A percentile compares a stretch with the other conserved stretches of the same genome.
Evolutionary conservation across 768 basidiomycete genomes (phyloP).

Genomic region (Phlegmacium glaucopus): DNA sequence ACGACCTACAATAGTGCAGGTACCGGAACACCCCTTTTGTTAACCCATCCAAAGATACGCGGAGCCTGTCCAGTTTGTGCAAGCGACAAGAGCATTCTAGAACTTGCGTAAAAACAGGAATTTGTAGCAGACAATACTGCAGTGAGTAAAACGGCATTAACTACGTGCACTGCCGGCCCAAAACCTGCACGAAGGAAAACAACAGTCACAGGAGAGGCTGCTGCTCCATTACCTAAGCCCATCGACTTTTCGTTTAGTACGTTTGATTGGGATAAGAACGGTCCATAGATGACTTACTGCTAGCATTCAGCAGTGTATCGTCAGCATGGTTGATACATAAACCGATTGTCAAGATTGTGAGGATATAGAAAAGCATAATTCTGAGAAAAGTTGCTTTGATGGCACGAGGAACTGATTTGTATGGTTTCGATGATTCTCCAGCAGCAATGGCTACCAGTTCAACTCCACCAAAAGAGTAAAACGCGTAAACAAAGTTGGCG

Average conservation of each 20-base stretch:
- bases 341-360: constrained; percentile 63
- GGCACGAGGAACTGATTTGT: constrained; percentile 60
- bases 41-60: constrained; percentile 59
- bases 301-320: constrained; percentile 44
- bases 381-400: constrained; percentile 69
- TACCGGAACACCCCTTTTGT: constrained; percentile 60
- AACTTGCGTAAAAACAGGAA: constrained; percentile 64
- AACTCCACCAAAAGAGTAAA: constrained; percentile 67
- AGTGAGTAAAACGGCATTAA: constrained; percentile 67
- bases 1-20: constrained; percentile 46
- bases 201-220: constrained; percentile 61
- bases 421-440: constrained; percentile 61
- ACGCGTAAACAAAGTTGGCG: constrained; percentile 63
- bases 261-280: background rate
- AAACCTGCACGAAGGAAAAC: constrained; percentile 62
- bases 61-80: constrained; percentile 67
- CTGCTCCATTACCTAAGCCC: constrained; percentile 42
- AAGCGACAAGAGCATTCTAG: constrained; percentile 57
- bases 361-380: constrained; percentile 61
- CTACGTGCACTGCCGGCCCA: constrained; percentile 55
- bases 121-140: constrained; percentile 64
- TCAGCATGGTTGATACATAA: constrained; percentile 62
- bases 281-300: constrained; percentile 26
- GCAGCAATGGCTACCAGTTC: constrained; percentile 74
- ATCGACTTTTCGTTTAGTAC: background rate